Base-by-base conservation (phyloP, 805 yeast species). In the Yamadazyma tumulicola region DNA sequence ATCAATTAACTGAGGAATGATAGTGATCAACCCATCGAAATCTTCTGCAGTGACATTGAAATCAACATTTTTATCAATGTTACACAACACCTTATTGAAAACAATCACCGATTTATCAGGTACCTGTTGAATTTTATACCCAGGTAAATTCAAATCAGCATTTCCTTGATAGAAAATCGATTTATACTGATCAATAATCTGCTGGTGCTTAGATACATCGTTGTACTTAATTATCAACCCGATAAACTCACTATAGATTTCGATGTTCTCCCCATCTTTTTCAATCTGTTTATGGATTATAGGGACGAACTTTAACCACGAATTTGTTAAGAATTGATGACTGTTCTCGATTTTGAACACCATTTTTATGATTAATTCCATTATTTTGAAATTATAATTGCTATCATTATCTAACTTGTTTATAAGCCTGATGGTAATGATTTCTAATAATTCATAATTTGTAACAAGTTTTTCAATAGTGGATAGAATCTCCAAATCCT, bases 41-140 rank as follows among this genome's bases (percentile, higher is more conserved):
- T 43, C 32, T 24, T 8, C 11, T 12, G 7, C 14, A 15, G 7
- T 14, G n/a, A 26, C 17, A 4, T 29, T 39, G n/a, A 20, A 25
- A 4, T 31, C 24, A 3, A 29, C n/a, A 0, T 61, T 37, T 43
- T 71, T 75, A 46, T 78, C 83, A 12, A 80, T 49, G 13, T 72
- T 75, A 4, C 81, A 67, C 7, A 81, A 32, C 1, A 79, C 47
- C 41, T 74, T 76, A 23, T 61, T 62, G 41, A 69, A 61, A 19
- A 68, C 39, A 1, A 66, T 55, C 14, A 75, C 58, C 12, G 64
- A 49, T 12, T 62, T 55, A 6, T 54, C 48, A 4, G 70, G 59
- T 0, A 22, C 24, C 2, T 45, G 46, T 2, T 58, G 31, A 1
- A 68, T 34, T 16, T 52, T 44, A 41, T 34, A 30, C 15, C 38